Conservation (phyloP, 2,329 filamentous ascomycete species). For the Laburnicola sp. region DNA sequence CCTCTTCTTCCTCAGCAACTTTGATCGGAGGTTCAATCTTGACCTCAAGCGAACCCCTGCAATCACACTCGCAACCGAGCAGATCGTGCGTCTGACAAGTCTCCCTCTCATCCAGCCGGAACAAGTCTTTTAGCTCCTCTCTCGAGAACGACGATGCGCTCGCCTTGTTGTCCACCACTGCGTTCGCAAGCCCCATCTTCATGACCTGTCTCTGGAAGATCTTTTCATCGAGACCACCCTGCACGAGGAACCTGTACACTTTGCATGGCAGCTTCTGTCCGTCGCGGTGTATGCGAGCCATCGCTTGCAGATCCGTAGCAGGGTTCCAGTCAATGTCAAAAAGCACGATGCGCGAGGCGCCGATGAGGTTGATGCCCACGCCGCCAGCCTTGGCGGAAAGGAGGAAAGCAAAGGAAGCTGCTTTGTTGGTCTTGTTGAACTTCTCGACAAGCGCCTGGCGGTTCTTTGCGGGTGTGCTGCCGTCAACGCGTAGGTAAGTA, state of each 20-base stretch:
- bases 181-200: conserved; percentile 70
- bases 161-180: conserved; percentile 69
- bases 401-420: conserved; percentile 67
- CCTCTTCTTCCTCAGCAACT: conserved; percentile 24
- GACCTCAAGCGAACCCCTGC: conserved; percentile 49
- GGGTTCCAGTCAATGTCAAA: conserved; percentile 80
- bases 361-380: conserved; percentile 70
- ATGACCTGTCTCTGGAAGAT: conserved; percentile 74
- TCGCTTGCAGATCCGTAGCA: conserved; percentile 71
- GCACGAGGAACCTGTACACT: conserved; percentile 70
- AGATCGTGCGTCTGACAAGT: conserved; percentile 70
- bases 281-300: conserved; percentile 74
- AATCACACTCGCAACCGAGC: conserved; percentile 64
- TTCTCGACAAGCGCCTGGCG: conserved; percentile 69
- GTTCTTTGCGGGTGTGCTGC: conserved; percentile 65
- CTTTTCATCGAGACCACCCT: conserved; percentile 72
- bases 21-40: conserved; percentile 20
- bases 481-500: conserved; percentile 69
- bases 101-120: conserved; percentile 63
- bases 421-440: conserved; percentile 64
- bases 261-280: conserved; percentile 69
- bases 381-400: conserved; percentile 74
- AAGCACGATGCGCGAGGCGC: conserved; percentile 69
- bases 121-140: conserved; percentile 68
- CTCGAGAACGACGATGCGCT: conserved; percentile 64